Conservation (phyloP, 73 alveolate genomes). For the Paramecium biaurelia region DNA sequence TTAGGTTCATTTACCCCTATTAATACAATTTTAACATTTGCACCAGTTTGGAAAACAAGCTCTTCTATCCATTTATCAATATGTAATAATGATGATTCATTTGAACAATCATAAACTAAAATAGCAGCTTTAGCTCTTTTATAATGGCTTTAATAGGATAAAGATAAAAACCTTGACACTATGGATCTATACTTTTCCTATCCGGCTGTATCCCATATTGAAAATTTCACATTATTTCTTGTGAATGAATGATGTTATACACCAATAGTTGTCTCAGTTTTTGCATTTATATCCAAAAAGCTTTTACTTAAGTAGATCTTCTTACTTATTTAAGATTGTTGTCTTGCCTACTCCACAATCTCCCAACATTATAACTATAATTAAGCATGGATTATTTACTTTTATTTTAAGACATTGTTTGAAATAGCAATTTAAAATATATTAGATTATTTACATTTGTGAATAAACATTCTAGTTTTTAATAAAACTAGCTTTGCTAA, state of each 20-base stretch:
- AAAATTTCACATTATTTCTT: conserved; percentile 70
- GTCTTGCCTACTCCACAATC: conserved; percentile 94
- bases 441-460: background rate
- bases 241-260: conserved; percentile 1
- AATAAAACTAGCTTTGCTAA: too few species aligned
- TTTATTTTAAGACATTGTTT: background rate
- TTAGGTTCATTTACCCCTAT: background rate
- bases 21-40: background rate
- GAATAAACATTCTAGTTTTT: too few species aligned
- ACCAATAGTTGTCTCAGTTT: background rate
- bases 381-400: background rate
- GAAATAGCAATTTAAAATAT: background rate
- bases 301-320: background rate
- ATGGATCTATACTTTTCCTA: conserved; percentile 64
- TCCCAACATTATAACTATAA: conserved; percentile 83
- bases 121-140: background rate
- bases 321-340: background rate
- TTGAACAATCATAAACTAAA: background rate
- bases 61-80: conserved; percentile 17
- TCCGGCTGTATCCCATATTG: conserved; percentile 78
- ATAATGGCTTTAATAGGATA: background rate
- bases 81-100: background rate
- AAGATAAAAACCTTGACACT: background rate
- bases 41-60: background rate
- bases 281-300: background rate